These are phyloP conservation scores for Simmondsia chinensis DNA, from an alignment of 148 eudicot genomes.

Conservation along the genomic window DNA sequence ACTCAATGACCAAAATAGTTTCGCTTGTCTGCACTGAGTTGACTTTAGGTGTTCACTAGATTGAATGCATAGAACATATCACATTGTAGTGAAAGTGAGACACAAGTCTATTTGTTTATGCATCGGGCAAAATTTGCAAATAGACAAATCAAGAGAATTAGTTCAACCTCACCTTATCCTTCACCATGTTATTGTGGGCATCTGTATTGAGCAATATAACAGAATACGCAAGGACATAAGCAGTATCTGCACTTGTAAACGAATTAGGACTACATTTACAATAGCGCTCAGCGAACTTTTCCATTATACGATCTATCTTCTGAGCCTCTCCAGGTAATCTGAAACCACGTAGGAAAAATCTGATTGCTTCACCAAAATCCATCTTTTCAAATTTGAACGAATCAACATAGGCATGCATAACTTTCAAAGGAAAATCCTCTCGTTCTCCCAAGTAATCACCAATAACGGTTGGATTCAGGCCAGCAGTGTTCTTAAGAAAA, in stretches of 20 bases:
- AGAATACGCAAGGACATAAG: slow-evolving; percentile 98
- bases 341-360: slow-evolving; percentile 90
- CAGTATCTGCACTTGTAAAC: slow-evolving; percentile 92
- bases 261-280: slow-evolving; percentile 95
- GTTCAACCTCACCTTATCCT: slow-evolving; percentile 71
- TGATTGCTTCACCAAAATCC: slow-evolving; percentile 92
- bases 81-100: too few relatives aligned
- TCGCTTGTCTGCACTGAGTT: too few relatives aligned
- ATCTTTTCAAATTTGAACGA: slow-evolving; percentile 79
- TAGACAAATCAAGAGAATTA: too few relatives aligned
- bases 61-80: too few relatives aligned
- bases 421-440: slow-evolving; percentile 83
- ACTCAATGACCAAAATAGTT: too few relatives aligned
- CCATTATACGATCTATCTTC: slow-evolving; percentile 98
- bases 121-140: too few relatives aligned
- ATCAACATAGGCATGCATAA: slow-evolving; percentile 98
- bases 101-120: too few relatives aligned
- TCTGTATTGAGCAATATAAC: slow-evolving; percentile 98
- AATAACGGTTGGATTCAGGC: slow-evolving; percentile 75
- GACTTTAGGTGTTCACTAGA: too few relatives aligned
- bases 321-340: slow-evolving; percentile 99
- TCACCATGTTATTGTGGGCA: slow-evolving; percentile 97
- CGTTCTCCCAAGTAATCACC: slow-evolving; percentile 98
- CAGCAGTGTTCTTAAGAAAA: slow-evolving; percentile 79
- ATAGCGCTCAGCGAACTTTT: slow-evolving; percentile 96